phyloP scores from a whole-genome alignment of 768 basidiomycete species.

The Lyophyllum decastes region DNA sequence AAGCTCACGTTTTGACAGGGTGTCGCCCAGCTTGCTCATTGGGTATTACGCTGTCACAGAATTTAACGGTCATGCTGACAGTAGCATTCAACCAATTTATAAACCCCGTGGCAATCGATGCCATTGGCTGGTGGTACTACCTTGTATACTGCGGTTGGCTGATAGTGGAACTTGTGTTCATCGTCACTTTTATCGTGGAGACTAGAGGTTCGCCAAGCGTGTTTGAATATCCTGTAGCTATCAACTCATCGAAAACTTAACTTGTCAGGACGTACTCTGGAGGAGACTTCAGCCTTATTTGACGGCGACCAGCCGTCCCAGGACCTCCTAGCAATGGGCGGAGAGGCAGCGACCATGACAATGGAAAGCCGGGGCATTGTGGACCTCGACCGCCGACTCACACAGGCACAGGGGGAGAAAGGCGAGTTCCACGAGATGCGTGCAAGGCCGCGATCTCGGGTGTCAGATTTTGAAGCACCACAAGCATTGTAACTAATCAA shows the following conservation, averaged over 20 bases:
- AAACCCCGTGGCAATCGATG: slow-evolving; percentile 71
- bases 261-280: slow-evolving; percentile 54
- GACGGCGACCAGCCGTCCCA: slow-evolving; percentile 56
- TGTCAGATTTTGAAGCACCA: slow-evolving; percentile 6
- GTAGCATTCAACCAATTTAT: slow-evolving; percentile 81
- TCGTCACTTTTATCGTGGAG: slow-evolving; percentile 57
- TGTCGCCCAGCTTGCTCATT: neutral
- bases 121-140: slow-evolving; percentile 62
- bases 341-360: slow-evolving; percentile 46
- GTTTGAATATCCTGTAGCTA: neutral
- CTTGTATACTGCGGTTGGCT: slow-evolving; percentile 69
- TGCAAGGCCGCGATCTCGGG: slow-evolving; percentile 1
- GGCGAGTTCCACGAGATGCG: slow-evolving; percentile 14
- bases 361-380: slow-evolving; percentile 30
- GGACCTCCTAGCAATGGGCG: slow-evolving; percentile 46
- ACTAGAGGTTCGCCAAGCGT: slow-evolving; percentile 49
- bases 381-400: slow-evolving; percentile 2
- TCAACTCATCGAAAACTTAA: neutral
- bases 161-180: slow-evolving; percentile 58
- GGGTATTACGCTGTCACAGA: slow-evolving; percentile 35
- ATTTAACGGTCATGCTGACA: slow-evolving; percentile 61
- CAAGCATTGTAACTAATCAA: slow-evolving; percentile 5
- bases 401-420: neutral
- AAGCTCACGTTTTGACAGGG: neutral
- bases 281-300: slow-evolving; percentile 74